Conservation (phyloP, 129 eudicot genomes). For the Arctium minus region DNA sequence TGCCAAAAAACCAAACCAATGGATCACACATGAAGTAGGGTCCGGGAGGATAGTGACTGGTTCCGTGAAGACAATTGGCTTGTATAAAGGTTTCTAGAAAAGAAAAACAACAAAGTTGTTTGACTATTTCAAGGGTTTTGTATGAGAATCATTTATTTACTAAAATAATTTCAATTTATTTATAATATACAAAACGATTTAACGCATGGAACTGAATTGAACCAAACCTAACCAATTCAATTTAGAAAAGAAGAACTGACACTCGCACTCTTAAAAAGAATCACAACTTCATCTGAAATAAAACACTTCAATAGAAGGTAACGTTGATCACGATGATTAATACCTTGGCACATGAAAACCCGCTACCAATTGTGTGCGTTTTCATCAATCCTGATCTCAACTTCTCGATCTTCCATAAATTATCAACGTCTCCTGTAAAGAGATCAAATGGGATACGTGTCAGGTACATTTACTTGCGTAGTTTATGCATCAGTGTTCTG, state of each 20-base stretch:
- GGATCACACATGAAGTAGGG: too few species aligned
- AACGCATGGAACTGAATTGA: neutral
- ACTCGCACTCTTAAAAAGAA: neutral
- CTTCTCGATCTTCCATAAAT: slow-evolving; percentile 80
- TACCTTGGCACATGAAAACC: slow-evolving; percentile 91
- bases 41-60: too few species aligned
- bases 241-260: neutral
- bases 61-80: too few species aligned
- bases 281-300: neutral
- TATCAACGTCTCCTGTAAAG: slow-evolving; percentile 66
- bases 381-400: slow-evolving; percentile 63
- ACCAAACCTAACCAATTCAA: neutral
- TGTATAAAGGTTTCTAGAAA: too few species aligned
- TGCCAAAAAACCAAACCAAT: too few species aligned
- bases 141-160: too few species aligned
- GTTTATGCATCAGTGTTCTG: neutral
- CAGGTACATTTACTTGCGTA: neutral
- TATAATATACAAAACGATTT: too few species aligned
- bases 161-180: too few species aligned
- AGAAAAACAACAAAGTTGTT: too few species aligned
- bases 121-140: too few species aligned
- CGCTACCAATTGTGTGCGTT: slow-evolving; percentile 60
- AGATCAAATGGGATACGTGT: neutral
- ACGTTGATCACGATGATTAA: neutral
- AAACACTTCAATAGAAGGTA: neutral